A percentile compares a stretch with the other conserved stretches of the same genome.
These are phyloP conservation scores for Yamadazyma scolyti DNA, from an alignment of 805 yeast genomes.

Conservation along the genomic window DNA sequence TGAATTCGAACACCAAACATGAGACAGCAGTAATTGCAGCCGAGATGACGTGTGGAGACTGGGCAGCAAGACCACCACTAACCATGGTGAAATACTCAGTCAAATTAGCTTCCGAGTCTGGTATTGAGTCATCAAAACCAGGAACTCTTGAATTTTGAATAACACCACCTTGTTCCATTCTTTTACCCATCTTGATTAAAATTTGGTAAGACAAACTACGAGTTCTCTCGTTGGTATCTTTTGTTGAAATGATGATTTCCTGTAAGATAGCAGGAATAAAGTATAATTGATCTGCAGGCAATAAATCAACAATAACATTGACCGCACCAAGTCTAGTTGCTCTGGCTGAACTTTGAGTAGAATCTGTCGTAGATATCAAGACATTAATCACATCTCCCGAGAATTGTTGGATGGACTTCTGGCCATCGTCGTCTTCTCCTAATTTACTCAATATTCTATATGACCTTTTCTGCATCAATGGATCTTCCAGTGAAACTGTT, in stretches of 20 bases:
- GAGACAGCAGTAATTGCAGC: constrained; percentile 88
- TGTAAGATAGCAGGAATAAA: constrained; percentile 82
- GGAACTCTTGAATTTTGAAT: constrained; percentile 64
- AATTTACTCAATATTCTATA: constrained; percentile 73
- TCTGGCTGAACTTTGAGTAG: constrained; percentile 70
- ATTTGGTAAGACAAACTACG: constrained; percentile 76
- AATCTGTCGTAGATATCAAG: constrained; percentile 52
- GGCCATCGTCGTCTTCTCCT: constrained; percentile 66
- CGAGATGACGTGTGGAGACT: constrained; percentile 92
- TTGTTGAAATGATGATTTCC: constrained; percentile 86
- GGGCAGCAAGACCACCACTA: constrained; percentile 94
- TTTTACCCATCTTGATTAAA: constrained; percentile 74
- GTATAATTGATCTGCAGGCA: constrained; percentile 63
- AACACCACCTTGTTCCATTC: constrained; percentile 67
- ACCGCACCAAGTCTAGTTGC: constrained; percentile 75
- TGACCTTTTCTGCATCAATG: constrained; percentile 82
- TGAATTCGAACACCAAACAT: constrained; percentile 83
- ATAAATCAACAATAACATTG: constrained; percentile 50
- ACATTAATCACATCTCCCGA: constrained; percentile 58
- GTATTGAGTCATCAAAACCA: constrained; percentile 58
- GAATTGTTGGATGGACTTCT: constrained; percentile 47
- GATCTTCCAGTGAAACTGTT: constrained; percentile 55
- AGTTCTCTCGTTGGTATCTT: constrained; percentile 89
- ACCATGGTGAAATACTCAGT: constrained; percentile 89
- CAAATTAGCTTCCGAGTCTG: constrained; percentile 64